Percentiles rank a stretch among this genome's conserved stretches.
Evolutionary conservation across 2,329 filamentous ascomycete species (phyloP).

Genomic region (Aspergillus spinulosporus): DNA sequence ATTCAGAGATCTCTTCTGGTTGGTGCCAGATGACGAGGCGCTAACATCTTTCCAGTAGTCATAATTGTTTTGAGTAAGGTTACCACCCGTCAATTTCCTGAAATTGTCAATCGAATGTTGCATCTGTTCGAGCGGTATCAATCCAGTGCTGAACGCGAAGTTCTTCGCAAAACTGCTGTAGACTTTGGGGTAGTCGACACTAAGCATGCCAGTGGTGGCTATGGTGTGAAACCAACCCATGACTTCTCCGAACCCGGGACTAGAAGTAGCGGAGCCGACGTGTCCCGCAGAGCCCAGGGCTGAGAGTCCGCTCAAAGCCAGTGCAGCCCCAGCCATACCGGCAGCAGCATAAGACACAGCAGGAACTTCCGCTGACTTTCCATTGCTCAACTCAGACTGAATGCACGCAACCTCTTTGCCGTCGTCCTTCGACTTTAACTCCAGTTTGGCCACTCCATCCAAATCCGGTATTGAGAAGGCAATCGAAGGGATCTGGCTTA

Average conservation of each 20-base stretch:
- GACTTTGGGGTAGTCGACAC: conserved; percentile 79
- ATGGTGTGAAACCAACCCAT: conserved; percentile 90
- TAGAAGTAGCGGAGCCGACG: conserved; percentile 64
- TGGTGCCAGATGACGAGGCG: conserved; percentile 52
- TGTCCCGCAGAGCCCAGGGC: conserved; percentile 64
- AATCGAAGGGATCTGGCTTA: conserved; percentile 77
- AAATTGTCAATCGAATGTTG: conserved; percentile 83
- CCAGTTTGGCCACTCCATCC: conserved; percentile 76
- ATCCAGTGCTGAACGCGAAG: conserved; percentile 85
- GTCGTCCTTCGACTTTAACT: conserved; percentile 64
- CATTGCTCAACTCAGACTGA: conserved; percentile 77
- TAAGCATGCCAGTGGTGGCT: conserved; percentile 95
- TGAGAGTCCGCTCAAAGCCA: conserved; percentile 70
- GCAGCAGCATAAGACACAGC: conserved; percentile 82
- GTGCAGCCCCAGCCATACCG: conserved; percentile 79
- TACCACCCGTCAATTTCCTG: conserved; percentile 76
- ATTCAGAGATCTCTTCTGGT: conserved; percentile 58
- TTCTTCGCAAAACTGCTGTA: conserved; percentile 91
- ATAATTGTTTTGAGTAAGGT: conserved; percentile 78
- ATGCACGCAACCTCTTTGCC: conserved; percentile 75
- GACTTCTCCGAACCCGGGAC: conserved; percentile 82
- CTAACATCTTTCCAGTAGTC: conserved; percentile 51
- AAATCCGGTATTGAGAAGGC: conserved; percentile 91
- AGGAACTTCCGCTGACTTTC: conserved; percentile 73
- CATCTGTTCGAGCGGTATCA: conserved; percentile 79